Evolutionary conservation across 305 asterid species (phyloP).

Genomic region (Fraxinus greggii): DNA sequence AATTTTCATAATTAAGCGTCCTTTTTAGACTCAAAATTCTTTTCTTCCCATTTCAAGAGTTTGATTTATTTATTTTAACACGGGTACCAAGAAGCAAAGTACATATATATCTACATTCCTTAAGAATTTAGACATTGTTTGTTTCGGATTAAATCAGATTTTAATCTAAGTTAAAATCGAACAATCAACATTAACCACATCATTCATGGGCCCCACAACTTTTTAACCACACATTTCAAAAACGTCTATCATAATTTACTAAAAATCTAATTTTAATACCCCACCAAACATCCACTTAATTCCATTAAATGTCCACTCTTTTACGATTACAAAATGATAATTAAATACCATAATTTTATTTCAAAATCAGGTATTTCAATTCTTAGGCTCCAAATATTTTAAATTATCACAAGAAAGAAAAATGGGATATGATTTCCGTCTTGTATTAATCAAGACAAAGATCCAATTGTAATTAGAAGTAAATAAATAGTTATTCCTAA

Average conservation of each 20-base stretch:
- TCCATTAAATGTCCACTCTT: background rate
- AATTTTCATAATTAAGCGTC: background rate
- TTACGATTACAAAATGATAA: background rate
- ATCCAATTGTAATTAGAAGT: conserved; percentile 19
- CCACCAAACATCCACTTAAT: too few species aligned
- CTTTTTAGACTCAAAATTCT: background rate
- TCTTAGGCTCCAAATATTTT: background rate
- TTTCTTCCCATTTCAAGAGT: background rate
- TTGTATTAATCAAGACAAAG: conserved; percentile 26
- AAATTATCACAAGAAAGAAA: background rate
- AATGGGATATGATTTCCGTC: background rate
- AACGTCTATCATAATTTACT: too few species aligned
- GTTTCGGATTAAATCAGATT: too few species aligned
- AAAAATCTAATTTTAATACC: too few species aligned
- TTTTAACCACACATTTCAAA: too few species aligned
- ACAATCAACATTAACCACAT: too few species aligned
- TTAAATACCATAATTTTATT: background rate
- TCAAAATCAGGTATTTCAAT: background rate
- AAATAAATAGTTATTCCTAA: conserved; percentile 20
- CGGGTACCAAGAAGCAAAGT: background rate
- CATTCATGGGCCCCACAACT: too few species aligned
- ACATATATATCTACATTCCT: background rate
- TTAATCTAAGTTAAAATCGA: too few species aligned
- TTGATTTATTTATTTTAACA: background rate
- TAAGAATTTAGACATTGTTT: too few species aligned